Evolutionary conservation across 345 rosid genomes (phyloP), one percentile per base, ranked within the genome.

Genomic region (Fremontodendron californicum): DNA sequence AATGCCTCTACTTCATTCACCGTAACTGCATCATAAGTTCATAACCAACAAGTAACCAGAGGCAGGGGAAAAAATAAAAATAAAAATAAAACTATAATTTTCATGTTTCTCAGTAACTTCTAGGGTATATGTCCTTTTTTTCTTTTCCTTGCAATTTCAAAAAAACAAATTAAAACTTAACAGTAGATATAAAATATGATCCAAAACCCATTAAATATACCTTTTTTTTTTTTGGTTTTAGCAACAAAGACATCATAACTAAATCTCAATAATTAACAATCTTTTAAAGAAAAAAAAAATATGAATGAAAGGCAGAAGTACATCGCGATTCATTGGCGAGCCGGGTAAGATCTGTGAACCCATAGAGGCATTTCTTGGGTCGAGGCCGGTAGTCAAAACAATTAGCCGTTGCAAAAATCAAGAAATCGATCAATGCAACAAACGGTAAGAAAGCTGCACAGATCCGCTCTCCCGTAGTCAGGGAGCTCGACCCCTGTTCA

Each of bases 311-410:
- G 73, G 67, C 23, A 78, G 35, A 76, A 76, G 70, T 75, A 92
- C 97, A 94, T 72, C 3, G 83, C 80, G 96, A 86, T 81, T 83
- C 92, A 73, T 31, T 51, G 1, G 98, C 88, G 67, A 94, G 93
- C 49, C 88, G 89, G 70, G 82, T 48, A 40, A 91, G 83, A 87
- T 90, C 85, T 33, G 19, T 23, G 42, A 74, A 70, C 3, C 51
- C 25, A n/a, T 16, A 73, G 16, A 12, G 57, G 57, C 60, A 72
- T 67, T 16, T 76, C 25, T 60, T 82, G 70, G 58, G 84, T 0
- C 75, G 78, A 35, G 0, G 77, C 21, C 79, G 88, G 45, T 19
- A 63, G 1, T 65, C 61, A 23, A 75, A 78, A 89, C 96, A 92
- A 54, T 76, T 80, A 8, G 75, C 73, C 15, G 88, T 71, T 3